Conservation (phyloP, 148 eudicot genomes). For the Silene conica region DNA sequence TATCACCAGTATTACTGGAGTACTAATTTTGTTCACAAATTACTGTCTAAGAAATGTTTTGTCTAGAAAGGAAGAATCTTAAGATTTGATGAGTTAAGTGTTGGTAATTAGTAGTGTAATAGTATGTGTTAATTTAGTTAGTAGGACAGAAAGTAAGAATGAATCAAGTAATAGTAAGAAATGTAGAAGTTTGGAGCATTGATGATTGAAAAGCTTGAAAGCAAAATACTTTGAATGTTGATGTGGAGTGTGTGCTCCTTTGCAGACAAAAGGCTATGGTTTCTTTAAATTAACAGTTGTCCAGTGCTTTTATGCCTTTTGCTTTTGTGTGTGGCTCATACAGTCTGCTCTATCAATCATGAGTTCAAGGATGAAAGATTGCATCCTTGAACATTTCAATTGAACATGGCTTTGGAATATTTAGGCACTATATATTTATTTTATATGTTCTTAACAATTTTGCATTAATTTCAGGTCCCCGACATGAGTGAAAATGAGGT, state of each 20-base stretch:
- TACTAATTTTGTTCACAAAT: no score
- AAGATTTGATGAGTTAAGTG: conserved; percentile 3
- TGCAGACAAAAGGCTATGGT: conserved; percentile 11
- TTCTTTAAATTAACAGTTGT: background rate
- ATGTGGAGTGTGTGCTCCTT: conserved; percentile 13
- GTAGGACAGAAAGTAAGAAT: no score
- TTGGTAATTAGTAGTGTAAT: background rate
- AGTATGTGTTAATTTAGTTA: background rate
- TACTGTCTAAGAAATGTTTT: conserved; percentile 19
- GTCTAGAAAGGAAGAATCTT: background rate
- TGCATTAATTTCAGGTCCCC: no score
- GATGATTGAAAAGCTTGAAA: background rate
- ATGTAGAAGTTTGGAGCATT: background rate
- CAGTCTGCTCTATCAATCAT: background rate
- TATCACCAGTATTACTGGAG: no score
- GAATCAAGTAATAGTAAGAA: background rate
- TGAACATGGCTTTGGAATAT: no score
- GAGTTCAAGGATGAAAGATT: background rate
- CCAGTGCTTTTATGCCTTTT: conserved; percentile 3
- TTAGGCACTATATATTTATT: no score
- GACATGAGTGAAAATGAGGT: no score
- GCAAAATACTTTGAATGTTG: background rate
- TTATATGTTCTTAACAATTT: no score
- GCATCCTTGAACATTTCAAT: background rate
- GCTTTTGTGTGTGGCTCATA: conserved; percentile 13